phyloP scores from a whole-genome alignment of 164 flowering plant species.

The Liriodendron chinense region DNA sequence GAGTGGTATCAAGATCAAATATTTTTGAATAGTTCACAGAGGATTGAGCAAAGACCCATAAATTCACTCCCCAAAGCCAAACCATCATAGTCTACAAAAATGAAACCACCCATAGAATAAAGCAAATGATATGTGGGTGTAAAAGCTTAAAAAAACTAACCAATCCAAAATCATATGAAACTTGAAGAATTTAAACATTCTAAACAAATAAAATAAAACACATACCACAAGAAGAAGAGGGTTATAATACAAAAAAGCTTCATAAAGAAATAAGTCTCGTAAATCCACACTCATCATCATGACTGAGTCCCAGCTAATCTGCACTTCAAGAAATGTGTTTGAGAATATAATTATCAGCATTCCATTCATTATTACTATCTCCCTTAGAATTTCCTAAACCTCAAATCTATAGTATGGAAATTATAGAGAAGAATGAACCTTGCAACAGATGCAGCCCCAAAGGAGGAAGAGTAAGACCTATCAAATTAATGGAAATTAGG shows the following conservation, averaged over 20 bases:
- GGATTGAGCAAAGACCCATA: constrained; percentile 85
- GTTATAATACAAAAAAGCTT: constrained; percentile 92
- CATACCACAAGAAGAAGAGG: constrained; percentile 94
- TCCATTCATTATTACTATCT: neutral
- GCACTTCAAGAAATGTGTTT: constrained; percentile 16
- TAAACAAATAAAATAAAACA: neutral
- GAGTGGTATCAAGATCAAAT: constrained; percentile 83
- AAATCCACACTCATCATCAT: constrained; percentile 91
- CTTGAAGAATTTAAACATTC: neutral
- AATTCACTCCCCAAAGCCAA: constrained; percentile 97
- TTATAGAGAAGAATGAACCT: constrained; percentile 46
- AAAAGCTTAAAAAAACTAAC: neutral
- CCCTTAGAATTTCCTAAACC: neutral
- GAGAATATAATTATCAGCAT: neutral
- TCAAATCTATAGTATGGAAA: too few relatives aligned
- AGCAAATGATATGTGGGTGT: neutral
- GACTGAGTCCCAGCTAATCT: constrained; percentile 97
- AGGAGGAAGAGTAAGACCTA: constrained; percentile 76
- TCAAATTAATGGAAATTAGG: constrained; percentile 8
- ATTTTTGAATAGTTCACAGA: constrained; percentile 73
- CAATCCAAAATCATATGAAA: neutral
- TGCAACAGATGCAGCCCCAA: constrained; percentile 86
- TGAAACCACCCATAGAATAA: neutral
- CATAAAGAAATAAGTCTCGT: constrained; percentile 85
- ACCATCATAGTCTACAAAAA: constrained; percentile 81